A percentile compares a stretch with the other conserved stretches of the same genome.
Evolutionary conservation across 2,329 filamentous ascomycete genomes (phyloP).

Genomic region (Setomelanomma holmii): DNA sequence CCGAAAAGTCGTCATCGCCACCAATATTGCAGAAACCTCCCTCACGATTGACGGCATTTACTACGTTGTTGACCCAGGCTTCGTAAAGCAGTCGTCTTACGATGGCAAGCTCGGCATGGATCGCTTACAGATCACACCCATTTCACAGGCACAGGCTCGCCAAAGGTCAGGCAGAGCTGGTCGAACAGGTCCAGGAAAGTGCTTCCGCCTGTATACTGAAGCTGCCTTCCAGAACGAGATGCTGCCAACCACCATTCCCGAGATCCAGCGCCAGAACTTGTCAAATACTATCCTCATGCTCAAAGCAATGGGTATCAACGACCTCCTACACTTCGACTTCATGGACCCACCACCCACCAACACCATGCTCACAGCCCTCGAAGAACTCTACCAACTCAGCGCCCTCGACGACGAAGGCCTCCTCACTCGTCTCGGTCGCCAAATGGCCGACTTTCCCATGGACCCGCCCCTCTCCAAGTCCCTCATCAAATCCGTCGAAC

Average conservation of each 20-base stretch:
- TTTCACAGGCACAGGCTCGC: slow-evolving; percentile 95
- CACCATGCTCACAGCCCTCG: slow-evolving; percentile 94
- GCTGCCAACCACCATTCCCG: slow-evolving; percentile 93
- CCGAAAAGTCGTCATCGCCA: slow-evolving; percentile 95
- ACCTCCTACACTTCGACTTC: slow-evolving; percentile 95
- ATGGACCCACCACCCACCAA: slow-evolving; percentile 99
- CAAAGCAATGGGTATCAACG: slow-evolving; percentile 99
- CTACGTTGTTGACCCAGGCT: slow-evolving; percentile 95
- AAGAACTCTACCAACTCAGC: slow-evolving; percentile 91
- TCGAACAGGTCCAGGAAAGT: slow-evolving; percentile 89
- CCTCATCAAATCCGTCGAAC: slow-evolving; percentile 84
- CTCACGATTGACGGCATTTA: slow-evolving; percentile 98
- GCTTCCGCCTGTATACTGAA: slow-evolving; percentile 92
- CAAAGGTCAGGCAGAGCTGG: slow-evolving; percentile 92
- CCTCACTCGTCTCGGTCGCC: slow-evolving; percentile 86
- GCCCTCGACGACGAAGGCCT: slow-evolving; percentile 95
- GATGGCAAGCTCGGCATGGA: slow-evolving; percentile 99
- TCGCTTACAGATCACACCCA: slow-evolving; percentile 90
- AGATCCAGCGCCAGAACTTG: slow-evolving; percentile 94
- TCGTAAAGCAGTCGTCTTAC: slow-evolving; percentile 97
- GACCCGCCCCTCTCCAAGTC: slow-evolving; percentile 91
- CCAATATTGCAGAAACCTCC: slow-evolving; percentile 97
- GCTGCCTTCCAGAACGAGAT: slow-evolving; percentile 95
- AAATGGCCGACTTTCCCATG: slow-evolving; percentile 99
- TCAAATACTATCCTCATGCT: slow-evolving; percentile 95